A percentile compares a stretch with the other conserved stretches of the same genome.
Evolutionary conservation across 1,284 basidiomycete genomes (phyloP).

Genomic region (Vanrija pseudolonga): DNA sequence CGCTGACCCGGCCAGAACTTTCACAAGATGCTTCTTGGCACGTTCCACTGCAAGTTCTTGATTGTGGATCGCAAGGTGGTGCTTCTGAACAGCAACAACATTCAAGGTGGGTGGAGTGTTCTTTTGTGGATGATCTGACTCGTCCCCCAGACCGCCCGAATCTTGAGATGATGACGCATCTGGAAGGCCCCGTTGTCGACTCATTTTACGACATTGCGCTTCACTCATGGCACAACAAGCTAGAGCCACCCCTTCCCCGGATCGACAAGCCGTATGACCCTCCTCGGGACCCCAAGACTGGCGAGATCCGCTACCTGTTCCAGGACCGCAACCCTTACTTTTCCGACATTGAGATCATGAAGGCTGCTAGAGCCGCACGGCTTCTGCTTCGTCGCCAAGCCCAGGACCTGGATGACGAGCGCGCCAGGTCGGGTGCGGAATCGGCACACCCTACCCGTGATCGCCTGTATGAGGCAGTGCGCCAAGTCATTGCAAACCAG

Average conservation of each 20-base stretch:
- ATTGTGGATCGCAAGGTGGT: conserved; percentile 70
- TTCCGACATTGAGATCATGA: conserved; percentile 51
- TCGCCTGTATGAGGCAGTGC: conserved; percentile 41
- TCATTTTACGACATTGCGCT: conserved; percentile 69
- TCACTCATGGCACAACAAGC: conserved; percentile 55
- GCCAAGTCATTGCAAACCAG: conserved; percentile 38
- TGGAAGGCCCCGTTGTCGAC: conserved; percentile 66
- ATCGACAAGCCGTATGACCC: conserved; percentile 49
- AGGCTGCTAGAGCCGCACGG: conserved; percentile 52
- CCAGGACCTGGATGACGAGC: conserved; percentile 35
- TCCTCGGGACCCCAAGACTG: conserved; percentile 35
- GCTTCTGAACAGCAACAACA: conserved; percentile 69
- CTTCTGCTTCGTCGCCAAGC: conserved; percentile 47
- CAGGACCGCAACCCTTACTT: conserved; percentile 55
- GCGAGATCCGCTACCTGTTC: conserved; percentile 52
- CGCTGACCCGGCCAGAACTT: conserved; percentile 52
- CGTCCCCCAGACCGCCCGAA: conserved; percentile 44
- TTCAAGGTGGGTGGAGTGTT: conserved; percentile 52
- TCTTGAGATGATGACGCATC: conserved; percentile 63
- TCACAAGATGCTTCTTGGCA: conserved; percentile 60
- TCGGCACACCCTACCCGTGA: conserved; percentile 20
- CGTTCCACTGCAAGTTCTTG: conserved; percentile 74
- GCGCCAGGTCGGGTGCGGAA: conserved; percentile 17
- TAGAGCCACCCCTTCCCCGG: conserved; percentile 29
- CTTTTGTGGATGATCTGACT: no score